Conservation (phyloP, 805 yeast genomes). For the Yamadazyma akitaensis region DNA sequence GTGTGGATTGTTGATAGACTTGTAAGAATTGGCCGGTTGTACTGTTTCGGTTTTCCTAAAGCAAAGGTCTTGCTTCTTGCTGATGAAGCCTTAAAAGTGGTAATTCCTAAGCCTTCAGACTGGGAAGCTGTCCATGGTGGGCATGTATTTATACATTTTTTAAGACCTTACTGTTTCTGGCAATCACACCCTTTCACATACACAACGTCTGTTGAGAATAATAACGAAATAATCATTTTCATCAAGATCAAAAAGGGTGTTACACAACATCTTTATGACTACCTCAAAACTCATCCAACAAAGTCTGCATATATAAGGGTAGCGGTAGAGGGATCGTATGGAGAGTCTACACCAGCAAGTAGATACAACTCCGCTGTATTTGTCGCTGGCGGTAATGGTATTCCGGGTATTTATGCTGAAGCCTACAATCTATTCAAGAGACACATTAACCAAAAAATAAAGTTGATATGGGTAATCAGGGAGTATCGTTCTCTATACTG, state of each 20-base stretch:
- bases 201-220: constrained; percentile 17
- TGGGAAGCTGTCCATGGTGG: constrained; percentile 63
- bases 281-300: constrained; percentile 19
- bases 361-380: constrained; percentile 28
- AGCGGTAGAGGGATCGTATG: constrained; percentile 39
- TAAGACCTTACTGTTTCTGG: constrained; percentile 48
- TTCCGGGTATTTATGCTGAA: constrained; percentile 40
- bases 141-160: constrained; percentile 54
- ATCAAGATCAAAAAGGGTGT: constrained; percentile 35
- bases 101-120: constrained; percentile 47
- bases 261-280: constrained; percentile 21
- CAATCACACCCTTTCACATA: constrained; percentile 69
- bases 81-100: constrained; percentile 47
- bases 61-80: constrained; percentile 44
- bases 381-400: constrained; percentile 42
- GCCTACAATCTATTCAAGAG: constrained; percentile 18
- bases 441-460: constrained; percentile 18
- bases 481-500: constrained; percentile 48
- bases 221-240: constrained; percentile 25
- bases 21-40: constrained; percentile 51
- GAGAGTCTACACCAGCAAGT: constrained; percentile 31
- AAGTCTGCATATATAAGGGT: constrained; percentile 23
- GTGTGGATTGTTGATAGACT: constrained; percentile 72
- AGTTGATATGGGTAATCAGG: constrained; percentile 63
- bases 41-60: constrained; percentile 56